Conservation (phyloP, 2,329 filamentous ascomycete genomes). For the Ophiocordyceps camponoti-saundersi region DNA sequence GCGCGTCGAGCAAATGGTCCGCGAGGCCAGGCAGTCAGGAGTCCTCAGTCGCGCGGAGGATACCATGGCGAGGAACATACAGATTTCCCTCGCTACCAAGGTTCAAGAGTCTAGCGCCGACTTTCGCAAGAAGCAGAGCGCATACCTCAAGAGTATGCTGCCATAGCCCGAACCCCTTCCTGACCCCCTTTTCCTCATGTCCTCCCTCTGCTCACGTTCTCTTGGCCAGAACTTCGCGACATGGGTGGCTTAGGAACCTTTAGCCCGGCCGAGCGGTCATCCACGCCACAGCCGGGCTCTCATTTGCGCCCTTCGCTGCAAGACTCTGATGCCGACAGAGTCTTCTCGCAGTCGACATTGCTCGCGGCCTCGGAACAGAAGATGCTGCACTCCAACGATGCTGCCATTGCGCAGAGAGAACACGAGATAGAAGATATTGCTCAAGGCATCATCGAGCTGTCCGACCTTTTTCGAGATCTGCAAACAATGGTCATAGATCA, state of each 20-base stretch:
- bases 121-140: constrained; percentile 95
- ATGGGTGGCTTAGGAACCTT: constrained; percentile 42
- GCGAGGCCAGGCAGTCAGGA: constrained; percentile 57
- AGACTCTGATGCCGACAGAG: constrained; percentile 87
- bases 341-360: constrained; percentile 77
- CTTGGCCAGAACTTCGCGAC: constrained; percentile 48
- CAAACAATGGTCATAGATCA: constrained; percentile 92
- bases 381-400: constrained; percentile 59
- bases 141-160: constrained; percentile 72
- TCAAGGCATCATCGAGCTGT: constrained; percentile 91
- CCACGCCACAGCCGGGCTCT: constrained; percentile 29
- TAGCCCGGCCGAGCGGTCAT: constrained; percentile 31
- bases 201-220: neutral
- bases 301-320: constrained; percentile 77
- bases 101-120: constrained; percentile 83
- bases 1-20: constrained; percentile 72
- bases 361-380: constrained; percentile 58
- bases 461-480: constrained; percentile 90
- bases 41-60: constrained; percentile 70
- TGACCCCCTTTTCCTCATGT: neutral
- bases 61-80: constrained; percentile 90
- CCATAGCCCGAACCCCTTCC: neutral
- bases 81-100: constrained; percentile 72
- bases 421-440: constrained; percentile 96
- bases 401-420: constrained; percentile 77